Base-by-base conservation (phyloP, 495 filamentous ascomycete genomes). In the Aspergillus conjunctus region DNA sequence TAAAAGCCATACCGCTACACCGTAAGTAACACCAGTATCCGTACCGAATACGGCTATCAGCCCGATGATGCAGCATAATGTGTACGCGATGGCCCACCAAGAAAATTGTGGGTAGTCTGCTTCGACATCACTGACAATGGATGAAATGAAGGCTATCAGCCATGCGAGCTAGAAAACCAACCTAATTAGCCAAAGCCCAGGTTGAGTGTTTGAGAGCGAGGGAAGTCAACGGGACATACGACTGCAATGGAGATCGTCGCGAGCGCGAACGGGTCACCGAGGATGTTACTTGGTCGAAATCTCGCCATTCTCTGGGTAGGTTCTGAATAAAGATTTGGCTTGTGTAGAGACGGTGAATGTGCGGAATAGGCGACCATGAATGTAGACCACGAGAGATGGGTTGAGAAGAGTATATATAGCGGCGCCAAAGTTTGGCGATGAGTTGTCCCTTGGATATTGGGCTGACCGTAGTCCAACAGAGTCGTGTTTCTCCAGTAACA, bases 201-300 rank as follows among this genome's bases (percentile, higher is more conserved):
- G 49, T 18, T 10, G 33, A 14, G 31, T 9, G n/a, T 31, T 43
- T 15, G 15, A 41, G 39, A 22, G 15, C 20, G 21, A 11, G 33
- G 33, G 20, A n/a, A 26, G n/a, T 55, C 33, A 34, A 54, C 17
- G 26, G 5, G 26, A 83, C 91, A 73, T 85, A 97, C 93, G 62
- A 89, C 81, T 58, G 92, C 86, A 74, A 99, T 97, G 30, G 92
- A 96, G 43, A 94, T 84, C 15, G 94, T 99, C 44, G 92, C 92
- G 43, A 98, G 84, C 52, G 94, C 93, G 77, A 99, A 97, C 3
- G 95, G 95, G 77, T 98, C 93, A 66, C 94, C 94, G 51, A 97
- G 79, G 55, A 98, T 91, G 73, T 97, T 92, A 67, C 90, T 91
- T 71, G 92, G 75, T 63, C 84, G 88, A 66, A 95, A 87, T 67